Conservation (phyloP, 306 rosid species). For the Acmispon strigosus region DNA sequence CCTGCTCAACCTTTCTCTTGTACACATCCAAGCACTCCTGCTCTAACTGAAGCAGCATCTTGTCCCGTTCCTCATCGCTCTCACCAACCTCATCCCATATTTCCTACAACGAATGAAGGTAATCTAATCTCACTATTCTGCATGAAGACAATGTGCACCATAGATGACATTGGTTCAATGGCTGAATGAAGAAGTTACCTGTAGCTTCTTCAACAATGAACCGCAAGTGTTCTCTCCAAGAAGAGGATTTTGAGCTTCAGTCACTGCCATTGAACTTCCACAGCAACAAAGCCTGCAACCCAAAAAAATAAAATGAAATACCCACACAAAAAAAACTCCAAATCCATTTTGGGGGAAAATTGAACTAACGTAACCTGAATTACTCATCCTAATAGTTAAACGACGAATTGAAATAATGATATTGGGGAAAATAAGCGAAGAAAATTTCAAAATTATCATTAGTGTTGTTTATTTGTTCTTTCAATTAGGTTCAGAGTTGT, state of each 20-base stretch:
- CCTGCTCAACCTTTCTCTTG: conserved; percentile 94
- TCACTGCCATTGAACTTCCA: conserved; percentile 60
- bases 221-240: conserved; percentile 77
- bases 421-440: neutral
- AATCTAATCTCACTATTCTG: conserved; percentile 2
- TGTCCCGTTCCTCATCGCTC: conserved; percentile 86
- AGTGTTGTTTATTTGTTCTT: neutral
- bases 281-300: conserved; percentile 41
- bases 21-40: conserved; percentile 96
- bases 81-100: conserved; percentile 99
- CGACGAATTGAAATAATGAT: no score
- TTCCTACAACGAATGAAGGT: conserved; percentile 41
- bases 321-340: no score
- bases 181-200: conserved; percentile 38
- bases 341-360: no score
- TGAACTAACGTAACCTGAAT: no score
- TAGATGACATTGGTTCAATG: neutral
- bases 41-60: conserved; percentile 97
- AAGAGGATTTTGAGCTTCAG: conserved; percentile 63
- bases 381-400: no score
- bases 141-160: neutral
- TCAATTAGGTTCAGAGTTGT: neutral
- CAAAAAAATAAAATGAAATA: neutral
- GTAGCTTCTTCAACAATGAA: conserved; percentile 84
- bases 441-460: neutral